Evolutionary conservation across 345 rosid species (phyloP).

Genomic region (Populus pruinosa): DNA sequence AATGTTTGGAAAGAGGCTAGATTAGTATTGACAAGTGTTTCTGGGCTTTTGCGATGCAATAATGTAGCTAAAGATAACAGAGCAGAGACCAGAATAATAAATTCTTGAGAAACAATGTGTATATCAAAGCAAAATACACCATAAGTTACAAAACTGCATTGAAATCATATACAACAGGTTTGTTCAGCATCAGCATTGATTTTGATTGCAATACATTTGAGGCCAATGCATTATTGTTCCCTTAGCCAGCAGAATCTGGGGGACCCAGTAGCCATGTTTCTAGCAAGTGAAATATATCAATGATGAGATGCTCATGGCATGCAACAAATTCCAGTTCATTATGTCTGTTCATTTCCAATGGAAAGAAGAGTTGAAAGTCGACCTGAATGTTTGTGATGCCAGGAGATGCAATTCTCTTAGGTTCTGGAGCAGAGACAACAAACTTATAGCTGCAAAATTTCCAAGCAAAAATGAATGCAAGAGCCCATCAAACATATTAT

Average conservation of each 20-base stretch:
- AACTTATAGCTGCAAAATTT: background rate
- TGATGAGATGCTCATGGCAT: background rate
- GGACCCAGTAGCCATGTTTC: background rate
- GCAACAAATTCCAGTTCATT: background rate
- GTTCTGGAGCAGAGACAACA: slow-evolving; percentile 39
- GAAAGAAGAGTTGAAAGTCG: slow-evolving; percentile 1
- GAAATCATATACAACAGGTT: background rate
- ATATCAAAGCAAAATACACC: background rate
- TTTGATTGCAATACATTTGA: background rate
- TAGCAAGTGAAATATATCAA: background rate
- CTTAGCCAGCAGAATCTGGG: background rate
- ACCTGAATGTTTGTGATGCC: slow-evolving; percentile 89
- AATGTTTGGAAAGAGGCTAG: background rate
- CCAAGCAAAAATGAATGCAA: background rate
- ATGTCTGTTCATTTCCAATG: background rate
- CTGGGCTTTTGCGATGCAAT: slow-evolving; percentile 70
- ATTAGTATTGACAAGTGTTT: slow-evolving; percentile 13
- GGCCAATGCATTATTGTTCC: background rate
- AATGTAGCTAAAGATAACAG: slow-evolving; percentile 53
- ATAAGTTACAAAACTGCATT: background rate
- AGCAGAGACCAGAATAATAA: slow-evolving; percentile 38
- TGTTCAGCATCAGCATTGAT: background rate
- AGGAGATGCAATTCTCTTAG: slow-evolving; percentile 81
- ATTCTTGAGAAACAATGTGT: background rate
- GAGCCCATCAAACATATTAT: background rate